These are phyloP conservation scores for Penicillium sp. DNA, from an alignment of 2,329 filamentous ascomycete species.

Conservation along the genomic window DNA sequence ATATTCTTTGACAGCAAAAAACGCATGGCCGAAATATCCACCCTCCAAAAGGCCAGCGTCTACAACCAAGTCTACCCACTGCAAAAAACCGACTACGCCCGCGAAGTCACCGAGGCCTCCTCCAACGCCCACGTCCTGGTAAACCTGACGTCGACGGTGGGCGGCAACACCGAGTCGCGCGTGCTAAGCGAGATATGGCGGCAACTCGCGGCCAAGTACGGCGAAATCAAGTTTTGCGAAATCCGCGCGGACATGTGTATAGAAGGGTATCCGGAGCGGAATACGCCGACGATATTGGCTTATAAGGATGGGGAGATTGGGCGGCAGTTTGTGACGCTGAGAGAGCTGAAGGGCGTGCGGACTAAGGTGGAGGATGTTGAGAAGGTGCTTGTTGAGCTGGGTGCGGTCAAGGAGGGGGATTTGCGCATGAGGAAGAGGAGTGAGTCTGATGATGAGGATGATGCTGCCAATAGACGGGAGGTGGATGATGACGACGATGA, in stretches of 20 bases:
- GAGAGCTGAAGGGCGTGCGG: slow-evolving; percentile 68
- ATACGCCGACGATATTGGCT: slow-evolving; percentile 88
- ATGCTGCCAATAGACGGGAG: slow-evolving; percentile 52
- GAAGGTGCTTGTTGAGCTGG: slow-evolving; percentile 73
- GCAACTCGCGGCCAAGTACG: slow-evolving; percentile 76
- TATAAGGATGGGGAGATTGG: slow-evolving; percentile 92
- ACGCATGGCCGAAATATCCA: slow-evolving; percentile 76
- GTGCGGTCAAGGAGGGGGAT: slow-evolving; percentile 74
- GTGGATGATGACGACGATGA: slow-evolving; percentile 39
- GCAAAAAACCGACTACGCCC: slow-evolving; percentile 88
- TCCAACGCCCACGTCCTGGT: slow-evolving; percentile 66
- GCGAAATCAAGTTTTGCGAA: slow-evolving; percentile 96
- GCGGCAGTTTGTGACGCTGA: slow-evolving; percentile 85
- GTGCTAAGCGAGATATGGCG: slow-evolving; percentile 82
- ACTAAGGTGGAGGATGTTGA: slow-evolving; percentile 74
- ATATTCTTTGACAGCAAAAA: slow-evolving; percentile 55
- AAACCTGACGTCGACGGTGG: slow-evolving; percentile 72
- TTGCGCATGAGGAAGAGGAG: slow-evolving; percentile 45
- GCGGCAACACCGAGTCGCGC: slow-evolving; percentile 79
- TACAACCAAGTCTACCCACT: slow-evolving; percentile 91
- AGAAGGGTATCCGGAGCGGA: slow-evolving; percentile 90
- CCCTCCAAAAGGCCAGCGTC: slow-evolving; percentile 69
- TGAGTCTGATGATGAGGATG: slow-evolving; percentile 48
- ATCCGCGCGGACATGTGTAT: slow-evolving; percentile 90
- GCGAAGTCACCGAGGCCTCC: slow-evolving; percentile 88